Evolutionary conservation across 148 eudicot species (phyloP).

Genomic region (Nepenthes gracilis): DNA sequence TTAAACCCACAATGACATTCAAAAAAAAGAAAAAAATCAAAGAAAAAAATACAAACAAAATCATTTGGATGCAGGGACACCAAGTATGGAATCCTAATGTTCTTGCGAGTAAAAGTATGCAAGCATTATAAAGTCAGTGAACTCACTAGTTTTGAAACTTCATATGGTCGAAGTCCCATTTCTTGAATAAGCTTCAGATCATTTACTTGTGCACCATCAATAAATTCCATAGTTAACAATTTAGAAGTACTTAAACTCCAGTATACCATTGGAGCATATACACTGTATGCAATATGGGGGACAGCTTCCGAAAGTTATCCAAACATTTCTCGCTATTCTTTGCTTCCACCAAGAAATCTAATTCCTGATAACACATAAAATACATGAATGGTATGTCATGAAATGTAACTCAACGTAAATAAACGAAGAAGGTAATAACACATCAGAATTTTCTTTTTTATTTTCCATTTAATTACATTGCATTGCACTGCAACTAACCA

Average conservation of each 20-base stretch:
- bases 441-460: too few species aligned
- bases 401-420: too few species aligned
- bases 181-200: slow-evolving; percentile 56
- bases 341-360: slow-evolving; percentile 89
- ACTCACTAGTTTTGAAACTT: slow-evolving; percentile 75
- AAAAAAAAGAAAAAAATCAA: too few species aligned
- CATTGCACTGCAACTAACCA: too few species aligned
- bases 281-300: slow-evolving; percentile 76
- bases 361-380: slow-evolving; percentile 48
- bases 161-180: slow-evolving; percentile 62
- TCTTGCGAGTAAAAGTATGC: neutral
- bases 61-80: too few species aligned
- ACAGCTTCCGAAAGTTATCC: slow-evolving; percentile 74
- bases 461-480: too few species aligned
- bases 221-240: slow-evolving; percentile 85
- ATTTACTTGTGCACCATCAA: slow-evolving; percentile 71
- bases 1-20: too few species aligned
- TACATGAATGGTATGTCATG: neutral
- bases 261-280: slow-evolving; percentile 69
- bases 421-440: too few species aligned
- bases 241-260: slow-evolving; percentile 87
- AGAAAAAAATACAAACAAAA: too few species aligned
- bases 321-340: slow-evolving; percentile 81
- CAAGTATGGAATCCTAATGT: too few species aligned
- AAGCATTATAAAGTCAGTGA: slow-evolving; percentile 5